Percentiles rank a stretch among this genome's conserved stretches.
These are phyloP conservation scores for Magnaporthales sp. DNA, from an alignment of 2,329 filamentous ascomycete genomes.

Conservation along the genomic window DNA sequence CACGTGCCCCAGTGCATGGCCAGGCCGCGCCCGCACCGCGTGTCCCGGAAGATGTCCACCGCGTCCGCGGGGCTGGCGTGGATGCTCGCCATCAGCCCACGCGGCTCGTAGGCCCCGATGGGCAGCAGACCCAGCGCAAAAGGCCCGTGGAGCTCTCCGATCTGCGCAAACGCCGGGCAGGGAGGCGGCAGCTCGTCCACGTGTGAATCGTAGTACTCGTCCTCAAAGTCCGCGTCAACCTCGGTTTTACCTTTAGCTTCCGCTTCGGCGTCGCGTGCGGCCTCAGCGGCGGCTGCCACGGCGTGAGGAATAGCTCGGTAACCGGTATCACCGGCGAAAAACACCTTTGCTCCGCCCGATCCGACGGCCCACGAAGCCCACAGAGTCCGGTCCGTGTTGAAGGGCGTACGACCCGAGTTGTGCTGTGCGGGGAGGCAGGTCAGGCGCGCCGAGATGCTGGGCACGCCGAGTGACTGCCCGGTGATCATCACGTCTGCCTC, in stretches of 20 bases:
- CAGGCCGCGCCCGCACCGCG: constrained; percentile 67
- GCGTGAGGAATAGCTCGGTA: constrained; percentile 30
- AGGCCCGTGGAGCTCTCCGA: constrained; percentile 69
- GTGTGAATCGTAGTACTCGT: neutral
- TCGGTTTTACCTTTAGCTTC: constrained; percentile 1
- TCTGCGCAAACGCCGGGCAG: constrained; percentile 79
- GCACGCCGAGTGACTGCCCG: constrained; percentile 10
- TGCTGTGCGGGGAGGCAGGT: constrained; percentile 65
- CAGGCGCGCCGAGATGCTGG: constrained; percentile 36
- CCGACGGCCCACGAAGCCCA: constrained; percentile 62
- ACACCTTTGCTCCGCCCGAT: constrained; percentile 29
- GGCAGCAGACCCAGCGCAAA: constrained; percentile 90
- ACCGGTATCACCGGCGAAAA: constrained; percentile 63
- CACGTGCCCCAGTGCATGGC: constrained; percentile 83
- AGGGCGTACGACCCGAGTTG: constrained; percentile 45
- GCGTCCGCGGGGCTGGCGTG: constrained; percentile 81
- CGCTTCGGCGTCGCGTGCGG: neutral
- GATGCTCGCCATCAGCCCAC: constrained; percentile 64
- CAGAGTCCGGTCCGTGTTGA: constrained; percentile 52
- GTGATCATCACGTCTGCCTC: constrained; percentile 38
- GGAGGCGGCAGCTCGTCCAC: constrained; percentile 34
- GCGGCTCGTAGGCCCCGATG: constrained; percentile 77
- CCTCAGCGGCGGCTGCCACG: neutral
- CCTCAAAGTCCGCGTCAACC: neutral
- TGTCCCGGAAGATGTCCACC: constrained; percentile 83